A percentile compares a stretch with the other conserved stretches of the same genome.
Evolutionary conservation across 2,329 filamentous ascomycete species (phyloP).

Genomic region (Magnaporthales sp.): DNA sequence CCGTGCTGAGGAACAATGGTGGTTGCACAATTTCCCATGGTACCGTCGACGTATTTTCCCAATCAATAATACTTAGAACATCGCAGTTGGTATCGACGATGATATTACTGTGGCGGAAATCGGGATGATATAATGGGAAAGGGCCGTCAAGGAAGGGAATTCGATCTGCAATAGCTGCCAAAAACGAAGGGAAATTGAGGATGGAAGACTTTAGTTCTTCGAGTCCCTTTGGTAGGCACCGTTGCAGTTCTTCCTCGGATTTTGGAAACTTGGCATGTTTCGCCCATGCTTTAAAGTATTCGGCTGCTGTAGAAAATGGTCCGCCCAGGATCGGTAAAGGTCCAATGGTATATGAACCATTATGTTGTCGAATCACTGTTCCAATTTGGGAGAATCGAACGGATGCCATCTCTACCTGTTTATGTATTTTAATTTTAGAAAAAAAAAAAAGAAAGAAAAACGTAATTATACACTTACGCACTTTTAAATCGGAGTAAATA

Average conservation of each 20-base stretch:
- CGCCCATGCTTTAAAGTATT: constrained; percentile 16
- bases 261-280: constrained; percentile 10
- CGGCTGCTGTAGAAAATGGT: constrained; percentile 15
- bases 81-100: constrained; percentile 17
- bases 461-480: too few species aligned
- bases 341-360: background rate
- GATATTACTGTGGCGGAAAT: constrained; percentile 23
- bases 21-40: constrained; percentile 16
- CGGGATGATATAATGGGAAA: constrained; percentile 21
- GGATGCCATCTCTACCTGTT: background rate
- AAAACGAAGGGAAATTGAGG: background rate
- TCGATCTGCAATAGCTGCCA: too few species aligned
- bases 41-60: constrained; percentile 18
- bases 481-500: too few species aligned
- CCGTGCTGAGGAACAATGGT: constrained; percentile 12
- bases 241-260: constrained; percentile 10
- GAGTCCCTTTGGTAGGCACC: constrained; percentile 8
- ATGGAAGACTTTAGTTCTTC: constrained; percentile 7
- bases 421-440: too few species aligned
- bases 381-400: background rate
- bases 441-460: background rate
- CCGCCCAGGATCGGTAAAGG: constrained; percentile 6
- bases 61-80: constrained; percentile 21
- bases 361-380: background rate
- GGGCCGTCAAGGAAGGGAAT: constrained; percentile 13